Percentiles rank a stretch among this genome's conserved stretches.
phyloP scores from a whole-genome alignment of 371 early-diverging fungal genomes.

The Lichtheimia ornata region DNA sequence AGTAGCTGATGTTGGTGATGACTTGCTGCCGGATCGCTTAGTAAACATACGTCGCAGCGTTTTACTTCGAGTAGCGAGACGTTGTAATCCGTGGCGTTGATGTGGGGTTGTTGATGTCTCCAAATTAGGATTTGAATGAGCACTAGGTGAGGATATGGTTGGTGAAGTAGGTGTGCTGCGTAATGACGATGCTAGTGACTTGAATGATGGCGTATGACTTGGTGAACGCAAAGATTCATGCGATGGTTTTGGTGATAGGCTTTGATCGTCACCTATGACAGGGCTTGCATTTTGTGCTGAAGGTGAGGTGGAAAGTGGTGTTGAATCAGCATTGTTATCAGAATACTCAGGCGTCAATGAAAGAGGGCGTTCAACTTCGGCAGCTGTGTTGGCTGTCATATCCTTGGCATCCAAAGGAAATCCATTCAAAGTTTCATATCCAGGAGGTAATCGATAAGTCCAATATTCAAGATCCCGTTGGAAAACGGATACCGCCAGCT shows the following conservation, averaged over 20 bases:
- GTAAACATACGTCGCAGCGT: slow-evolving; percentile 16
- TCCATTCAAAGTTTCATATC: slow-evolving; percentile 11
- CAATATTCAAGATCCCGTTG: slow-evolving; percentile 30
- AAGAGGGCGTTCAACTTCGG: too few species aligned
- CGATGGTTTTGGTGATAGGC: neutral
- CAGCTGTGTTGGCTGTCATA: neutral
- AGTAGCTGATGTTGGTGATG: too few species aligned
- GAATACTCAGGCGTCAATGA: too few species aligned
- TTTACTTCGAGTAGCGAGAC: neutral
- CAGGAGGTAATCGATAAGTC: slow-evolving; percentile 34
- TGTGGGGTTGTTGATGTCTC: too few species aligned
- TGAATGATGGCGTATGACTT: neutral
- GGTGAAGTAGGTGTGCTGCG: neutral
- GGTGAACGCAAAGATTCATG: neutral
- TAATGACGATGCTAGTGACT: neutral
- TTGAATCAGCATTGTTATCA: neutral
- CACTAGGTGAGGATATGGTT: neutral
- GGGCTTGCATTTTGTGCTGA: neutral
- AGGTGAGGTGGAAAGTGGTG: neutral
- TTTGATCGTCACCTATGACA: neutral
- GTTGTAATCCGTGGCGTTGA: neutral
- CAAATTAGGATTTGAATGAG: too few species aligned
- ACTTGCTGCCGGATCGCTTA: neutral
- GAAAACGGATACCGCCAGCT: slow-evolving; percentile 23
- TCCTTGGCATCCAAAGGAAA: slow-evolving; percentile 9